phyloP scores from a whole-genome alignment of 495 filamentous ascomycete species.

The Penicillium soppii region DNA sequence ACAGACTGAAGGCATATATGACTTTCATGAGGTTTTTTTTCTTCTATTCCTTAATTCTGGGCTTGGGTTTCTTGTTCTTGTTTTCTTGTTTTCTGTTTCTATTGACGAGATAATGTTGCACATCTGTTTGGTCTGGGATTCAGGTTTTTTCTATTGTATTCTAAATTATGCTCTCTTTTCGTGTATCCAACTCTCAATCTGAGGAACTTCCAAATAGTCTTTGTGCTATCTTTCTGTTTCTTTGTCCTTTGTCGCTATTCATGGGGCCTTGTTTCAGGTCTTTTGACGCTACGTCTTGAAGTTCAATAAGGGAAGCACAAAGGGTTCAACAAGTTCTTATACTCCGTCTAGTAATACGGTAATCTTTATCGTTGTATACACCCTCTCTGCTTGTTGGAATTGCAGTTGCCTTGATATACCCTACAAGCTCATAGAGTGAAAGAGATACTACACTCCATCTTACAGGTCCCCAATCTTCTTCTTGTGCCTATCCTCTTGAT shows the following conservation, averaged over 20 bases:
- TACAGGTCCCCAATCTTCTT: not conserved
- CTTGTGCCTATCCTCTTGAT: too few species aligned
- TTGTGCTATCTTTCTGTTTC: too few species aligned
- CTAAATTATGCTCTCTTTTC: constrained; percentile 4
- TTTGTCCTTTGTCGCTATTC: not conserved
- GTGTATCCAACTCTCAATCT: not conserved
- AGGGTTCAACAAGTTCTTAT: not conserved
- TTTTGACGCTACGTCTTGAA: not conserved
- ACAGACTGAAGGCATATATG: constrained; percentile 31
- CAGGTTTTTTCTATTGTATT: constrained; percentile 9
- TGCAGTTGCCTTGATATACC: too few species aligned
- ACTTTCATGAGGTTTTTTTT: constrained; percentile 17
- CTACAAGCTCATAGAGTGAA: too few species aligned
- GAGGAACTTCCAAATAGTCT: not conserved
- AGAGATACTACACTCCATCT: too few species aligned
- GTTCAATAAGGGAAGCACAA: not conserved
- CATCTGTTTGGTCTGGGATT: not conserved
- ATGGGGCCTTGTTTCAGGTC: not conserved
- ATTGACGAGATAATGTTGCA: constrained; percentile 21
- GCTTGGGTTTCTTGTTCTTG: constrained; percentile 8
- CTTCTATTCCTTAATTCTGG: constrained; percentile 11
- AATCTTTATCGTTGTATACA: too few species aligned
- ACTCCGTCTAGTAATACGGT: not conserved
- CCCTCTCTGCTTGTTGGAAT: too few species aligned
- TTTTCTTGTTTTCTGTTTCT: constrained; percentile 4